Percentiles rank a stretch among this genome's conserved stretches.
These are phyloP conservation scores for Calonectria honghensis DNA, from an alignment of 2,329 filamentous ascomycete genomes.

Conservation along the genomic window DNA sequence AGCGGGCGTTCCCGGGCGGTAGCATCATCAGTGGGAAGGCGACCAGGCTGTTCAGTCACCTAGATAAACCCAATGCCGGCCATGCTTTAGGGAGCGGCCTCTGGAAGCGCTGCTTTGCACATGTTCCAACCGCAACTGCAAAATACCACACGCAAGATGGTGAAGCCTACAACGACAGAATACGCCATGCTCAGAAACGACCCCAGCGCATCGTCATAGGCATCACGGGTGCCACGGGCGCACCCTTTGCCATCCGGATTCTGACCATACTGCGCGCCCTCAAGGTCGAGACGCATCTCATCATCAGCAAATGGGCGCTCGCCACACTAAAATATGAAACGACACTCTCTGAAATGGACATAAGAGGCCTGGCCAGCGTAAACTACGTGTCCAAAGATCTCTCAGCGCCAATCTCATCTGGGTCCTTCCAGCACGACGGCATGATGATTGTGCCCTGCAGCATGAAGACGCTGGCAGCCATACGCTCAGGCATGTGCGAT, in stretches of 20 bases:
- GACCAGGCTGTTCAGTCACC: background rate
- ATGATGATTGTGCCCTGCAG: constrained; percentile 70
- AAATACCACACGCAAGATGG: background rate
- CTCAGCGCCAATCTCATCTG: constrained; percentile 20
- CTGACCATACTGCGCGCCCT: constrained; percentile 14
- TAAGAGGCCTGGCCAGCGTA: background rate
- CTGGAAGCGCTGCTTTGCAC: background rate
- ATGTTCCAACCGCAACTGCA: background rate
- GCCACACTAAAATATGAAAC: constrained; percentile 32
- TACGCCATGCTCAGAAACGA: constrained; percentile 38
- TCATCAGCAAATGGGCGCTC: constrained; percentile 27
- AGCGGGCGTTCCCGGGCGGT: background rate
- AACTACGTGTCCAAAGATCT: constrained; percentile 18
- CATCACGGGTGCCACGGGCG: constrained; percentile 31
- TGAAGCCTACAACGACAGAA: background rate
- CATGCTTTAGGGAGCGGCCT: background rate
- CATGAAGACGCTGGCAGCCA: constrained; percentile 68
- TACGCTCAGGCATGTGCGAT: constrained; percentile 64
- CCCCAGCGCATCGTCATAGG: constrained; percentile 27
- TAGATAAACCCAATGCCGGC: background rate
- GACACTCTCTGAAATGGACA: background rate
- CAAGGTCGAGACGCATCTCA: constrained; percentile 31
- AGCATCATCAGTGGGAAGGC: background rate
- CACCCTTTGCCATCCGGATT: background rate
- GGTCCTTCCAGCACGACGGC: constrained; percentile 56